Evolutionary conservation across 2,329 filamentous ascomycete genomes (phyloP).

Genomic region (Neopestalotiopsis rosae): DNA sequence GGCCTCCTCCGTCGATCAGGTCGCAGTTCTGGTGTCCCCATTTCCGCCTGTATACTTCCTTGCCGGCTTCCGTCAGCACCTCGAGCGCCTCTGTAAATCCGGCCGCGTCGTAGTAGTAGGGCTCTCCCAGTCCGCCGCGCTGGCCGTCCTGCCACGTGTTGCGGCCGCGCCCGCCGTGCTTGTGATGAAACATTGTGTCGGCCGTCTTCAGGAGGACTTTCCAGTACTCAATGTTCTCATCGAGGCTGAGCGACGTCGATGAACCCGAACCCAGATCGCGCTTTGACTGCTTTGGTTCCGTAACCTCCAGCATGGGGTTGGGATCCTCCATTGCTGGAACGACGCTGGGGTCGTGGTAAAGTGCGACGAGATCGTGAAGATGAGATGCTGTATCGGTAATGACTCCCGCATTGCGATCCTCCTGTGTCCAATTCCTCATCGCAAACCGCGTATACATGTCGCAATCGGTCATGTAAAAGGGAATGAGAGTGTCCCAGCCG

Average conservation of each 20-base stretch:
- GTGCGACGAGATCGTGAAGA: slow-evolving; percentile 49
- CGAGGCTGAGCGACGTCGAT: slow-evolving; percentile 14
- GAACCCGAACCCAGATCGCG: slow-evolving; percentile 22
- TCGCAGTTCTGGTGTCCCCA: slow-evolving; percentile 53
- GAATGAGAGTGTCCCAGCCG: slow-evolving; percentile 63
- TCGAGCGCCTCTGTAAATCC: slow-evolving; percentile 40
- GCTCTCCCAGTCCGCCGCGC: slow-evolving; percentile 46
- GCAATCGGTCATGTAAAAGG: slow-evolving; percentile 64
- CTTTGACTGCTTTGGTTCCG: slow-evolving; percentile 21
- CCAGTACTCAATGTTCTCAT: slow-evolving; percentile 35
- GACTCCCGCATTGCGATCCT: slow-evolving; percentile 44
- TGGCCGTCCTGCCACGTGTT: slow-evolving; percentile 50
- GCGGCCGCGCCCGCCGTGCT: slow-evolving; percentile 42
- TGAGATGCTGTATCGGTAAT: slow-evolving; percentile 51
- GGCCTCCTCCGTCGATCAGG: slow-evolving; percentile 39
- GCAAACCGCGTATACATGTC: slow-evolving; percentile 56
- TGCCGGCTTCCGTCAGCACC: slow-evolving; percentile 41
- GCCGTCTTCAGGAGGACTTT: slow-evolving; percentile 31
- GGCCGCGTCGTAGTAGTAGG: slow-evolving; percentile 45
- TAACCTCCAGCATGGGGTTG: slow-evolving; percentile 33
- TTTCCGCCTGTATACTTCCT: slow-evolving; percentile 43
- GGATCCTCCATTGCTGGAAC: slow-evolving; percentile 43
- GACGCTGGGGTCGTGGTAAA: slow-evolving; percentile 49
- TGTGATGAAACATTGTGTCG: slow-evolving; percentile 48
- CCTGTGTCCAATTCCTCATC: slow-evolving; percentile 50